Conservation (phyloP, 2,329 filamentous ascomycete genomes). For the Neonectria punicea region DNA sequence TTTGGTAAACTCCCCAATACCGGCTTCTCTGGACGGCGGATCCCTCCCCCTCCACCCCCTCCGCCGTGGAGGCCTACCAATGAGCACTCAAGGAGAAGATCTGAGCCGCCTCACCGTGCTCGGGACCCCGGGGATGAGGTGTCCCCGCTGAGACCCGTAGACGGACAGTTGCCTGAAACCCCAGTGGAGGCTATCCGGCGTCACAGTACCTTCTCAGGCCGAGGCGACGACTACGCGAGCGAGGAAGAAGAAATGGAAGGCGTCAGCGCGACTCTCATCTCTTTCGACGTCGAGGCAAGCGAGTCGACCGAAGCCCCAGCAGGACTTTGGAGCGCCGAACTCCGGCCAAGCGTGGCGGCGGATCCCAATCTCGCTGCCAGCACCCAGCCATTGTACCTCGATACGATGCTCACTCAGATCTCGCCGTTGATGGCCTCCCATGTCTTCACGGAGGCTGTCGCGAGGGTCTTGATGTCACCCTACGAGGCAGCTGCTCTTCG, state of each 20-base stretch:
- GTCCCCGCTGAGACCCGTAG: conserved; percentile 43
- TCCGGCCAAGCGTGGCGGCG: conserved; percentile 59
- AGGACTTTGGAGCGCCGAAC: conserved; percentile 68
- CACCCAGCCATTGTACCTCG: conserved; percentile 52
- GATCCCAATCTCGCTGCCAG: conserved; percentile 42
- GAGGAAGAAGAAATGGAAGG: conserved; percentile 68
- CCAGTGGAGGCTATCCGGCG: conserved; percentile 51
- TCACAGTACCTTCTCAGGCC: conserved; percentile 58
- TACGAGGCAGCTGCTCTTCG: conserved; percentile 59
- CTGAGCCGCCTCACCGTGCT: conserved; percentile 36
- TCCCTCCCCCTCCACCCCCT: conserved; percentile 33
- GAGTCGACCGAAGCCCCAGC: conserved; percentile 62
- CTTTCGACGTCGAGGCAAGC: conserved; percentile 69
- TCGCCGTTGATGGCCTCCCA: conserved; percentile 60
- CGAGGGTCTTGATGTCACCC: conserved; percentile 57
- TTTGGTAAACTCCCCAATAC: conserved; percentile 54
- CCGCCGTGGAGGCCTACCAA: conserved; percentile 32
- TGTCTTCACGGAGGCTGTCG: conserved; percentile 56
- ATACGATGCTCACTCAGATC: conserved; percentile 62
- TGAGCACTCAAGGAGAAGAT: conserved; percentile 24
- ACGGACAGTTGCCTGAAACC: conserved; percentile 45
- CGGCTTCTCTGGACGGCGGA: conserved; percentile 39
- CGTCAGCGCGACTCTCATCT: conserved; percentile 67
- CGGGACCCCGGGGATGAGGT: conserved; percentile 36
- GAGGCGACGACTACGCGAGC: conserved; percentile 63